Conservation (phyloP, 352 stramenopile species). For the Pythium folliculosum region DNA sequence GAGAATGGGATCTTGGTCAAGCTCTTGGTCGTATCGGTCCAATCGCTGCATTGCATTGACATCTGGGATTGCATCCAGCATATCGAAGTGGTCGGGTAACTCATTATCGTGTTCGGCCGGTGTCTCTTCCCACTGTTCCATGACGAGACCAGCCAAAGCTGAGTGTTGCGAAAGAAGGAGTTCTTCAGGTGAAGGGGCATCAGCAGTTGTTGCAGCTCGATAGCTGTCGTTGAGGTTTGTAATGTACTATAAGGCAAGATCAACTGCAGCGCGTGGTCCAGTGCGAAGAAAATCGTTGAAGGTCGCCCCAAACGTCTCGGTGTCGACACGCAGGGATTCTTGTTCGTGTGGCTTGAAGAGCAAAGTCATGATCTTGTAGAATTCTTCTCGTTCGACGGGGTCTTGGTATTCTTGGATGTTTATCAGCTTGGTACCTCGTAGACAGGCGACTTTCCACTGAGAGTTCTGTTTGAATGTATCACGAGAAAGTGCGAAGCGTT, state of each 20-base stretch:
- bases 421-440: background rate
- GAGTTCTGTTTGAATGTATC: background rate
- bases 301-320: too few species aligned
- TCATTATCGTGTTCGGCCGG: too few species aligned
- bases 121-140: too few species aligned
- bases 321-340: too few species aligned
- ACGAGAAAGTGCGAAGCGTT: background rate
- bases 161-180: background rate
- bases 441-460: background rate
- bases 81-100: background rate
- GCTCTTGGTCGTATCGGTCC: constrained; percentile 1
- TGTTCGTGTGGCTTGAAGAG: background rate
- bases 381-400: background rate
- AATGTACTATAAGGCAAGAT: background rate
- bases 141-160: too few species aligned
- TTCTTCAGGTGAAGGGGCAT: background rate
- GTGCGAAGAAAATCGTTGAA: background rate
- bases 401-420: background rate
- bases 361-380: background rate
- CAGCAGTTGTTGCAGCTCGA: background rate
- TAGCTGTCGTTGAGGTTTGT: constrained; percentile 6
- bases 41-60: background rate
- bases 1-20: constrained; percentile 6
- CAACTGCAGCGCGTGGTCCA: background rate
- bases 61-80: constrained; percentile 2